Evolutionary conservation across 1,284 basidiomycete species (phyloP).

Genomic region (Leccinum pachyderme): DNA sequence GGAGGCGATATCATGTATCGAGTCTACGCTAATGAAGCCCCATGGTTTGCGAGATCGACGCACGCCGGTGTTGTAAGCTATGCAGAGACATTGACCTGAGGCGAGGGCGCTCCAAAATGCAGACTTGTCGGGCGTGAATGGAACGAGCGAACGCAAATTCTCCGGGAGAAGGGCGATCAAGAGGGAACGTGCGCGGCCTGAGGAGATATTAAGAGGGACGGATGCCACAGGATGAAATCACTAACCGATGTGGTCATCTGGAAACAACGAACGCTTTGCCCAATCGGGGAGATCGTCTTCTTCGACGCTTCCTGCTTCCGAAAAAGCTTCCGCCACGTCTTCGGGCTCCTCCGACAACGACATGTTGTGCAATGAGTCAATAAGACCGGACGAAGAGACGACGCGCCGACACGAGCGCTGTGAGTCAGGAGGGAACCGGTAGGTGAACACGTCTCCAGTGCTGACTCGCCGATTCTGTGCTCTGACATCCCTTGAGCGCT

Average conservation of each 20-base stretch:
- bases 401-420: slow-evolving; percentile 41
- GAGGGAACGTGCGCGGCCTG: slow-evolving; percentile 63
- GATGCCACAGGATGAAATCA: slow-evolving; percentile 6
- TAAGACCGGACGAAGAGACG: slow-evolving; percentile 48
- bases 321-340: slow-evolving; percentile 42
- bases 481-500: slow-evolving; percentile 37
- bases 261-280: slow-evolving; percentile 61
- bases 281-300: slow-evolving; percentile 61
- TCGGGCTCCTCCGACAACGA: slow-evolving; percentile 60
- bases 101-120: slow-evolving; percentile 58
- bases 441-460: slow-evolving; percentile 42
- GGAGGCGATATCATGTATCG: slow-evolving; percentile 74
- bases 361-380: slow-evolving; percentile 48
- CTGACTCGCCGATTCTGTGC: slow-evolving; percentile 52
- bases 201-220: slow-evolving; percentile 5
- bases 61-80: slow-evolving; percentile 77
- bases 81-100: slow-evolving; percentile 78
- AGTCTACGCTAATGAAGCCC: slow-evolving; percentile 79
- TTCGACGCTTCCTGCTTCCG: slow-evolving; percentile 49
- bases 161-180: slow-evolving; percentile 45
- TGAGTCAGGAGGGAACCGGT: slow-evolving; percentile 19
- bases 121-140: slow-evolving; percentile 38
- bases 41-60: slow-evolving; percentile 79
- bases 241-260: slow-evolving; percentile 57
- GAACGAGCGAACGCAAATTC: slow-evolving; percentile 45